Percentiles rank a stretch among this genome's conserved stretches.
Evolutionary conservation across 2,329 filamentous ascomycete genomes (phyloP).

Genomic region (Xylariaceae sp.): DNA sequence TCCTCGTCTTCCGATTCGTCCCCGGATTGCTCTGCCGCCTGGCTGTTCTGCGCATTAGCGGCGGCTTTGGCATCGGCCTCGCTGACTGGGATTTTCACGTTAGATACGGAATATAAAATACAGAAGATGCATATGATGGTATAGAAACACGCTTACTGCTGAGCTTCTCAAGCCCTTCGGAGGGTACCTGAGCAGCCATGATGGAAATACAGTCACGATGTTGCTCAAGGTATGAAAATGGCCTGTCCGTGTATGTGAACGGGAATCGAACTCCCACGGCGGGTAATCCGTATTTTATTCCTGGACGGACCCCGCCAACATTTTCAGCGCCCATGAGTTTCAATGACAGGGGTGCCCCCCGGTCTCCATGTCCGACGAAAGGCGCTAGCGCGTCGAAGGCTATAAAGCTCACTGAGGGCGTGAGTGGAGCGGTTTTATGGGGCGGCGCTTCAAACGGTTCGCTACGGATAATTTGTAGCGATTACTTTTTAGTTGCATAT

Average conservation of each 20-base stretch:
- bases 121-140: background rate
- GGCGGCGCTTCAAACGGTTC: background rate
- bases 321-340: conserved; percentile 1
- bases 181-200: conserved; percentile 40
- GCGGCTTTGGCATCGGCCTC: conserved; percentile 7
- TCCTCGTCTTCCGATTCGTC: conserved; percentile 52
- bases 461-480: background rate
- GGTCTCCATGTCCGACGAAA: background rate
- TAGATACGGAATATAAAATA: conserved; percentile 22
- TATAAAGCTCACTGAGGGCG: background rate
- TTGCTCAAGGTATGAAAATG: too few species aligned
- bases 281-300: background rate
- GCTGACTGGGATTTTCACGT: conserved; percentile 36
- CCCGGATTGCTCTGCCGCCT: conserved; percentile 39
- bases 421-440: background rate
- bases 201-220: conserved; percentile 12
- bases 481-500: background rate
- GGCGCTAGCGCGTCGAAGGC: background rate
- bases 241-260: background rate
- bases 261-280: background rate
- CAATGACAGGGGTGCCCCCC: background rate
- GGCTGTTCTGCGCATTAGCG: conserved; percentile 34
- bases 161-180: conserved; percentile 40
- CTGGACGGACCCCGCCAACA: conserved; percentile 12
- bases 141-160: conserved; percentile 30